A percentile compares a stretch with the other conserved stretches of the same genome.
Evolutionary conservation across 1,284 basidiomycete genomes (phyloP).

Genomic region (Ganoderma leucocontextum): DNA sequence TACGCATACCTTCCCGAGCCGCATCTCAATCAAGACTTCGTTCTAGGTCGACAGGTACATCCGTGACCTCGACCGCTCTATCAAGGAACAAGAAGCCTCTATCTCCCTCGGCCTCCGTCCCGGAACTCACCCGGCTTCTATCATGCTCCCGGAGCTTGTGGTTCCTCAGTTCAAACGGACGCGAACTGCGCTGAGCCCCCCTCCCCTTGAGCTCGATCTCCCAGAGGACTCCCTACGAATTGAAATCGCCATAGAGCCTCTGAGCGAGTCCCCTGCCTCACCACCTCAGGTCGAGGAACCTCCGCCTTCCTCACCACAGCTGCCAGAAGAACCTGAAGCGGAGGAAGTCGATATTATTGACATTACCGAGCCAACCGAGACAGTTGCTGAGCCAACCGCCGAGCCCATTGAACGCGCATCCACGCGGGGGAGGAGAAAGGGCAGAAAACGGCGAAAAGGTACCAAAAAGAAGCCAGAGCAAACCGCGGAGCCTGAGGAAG

Average conservation of each 20-base stretch:
- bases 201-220: constrained; percentile 35
- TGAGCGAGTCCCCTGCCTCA: not conserved
- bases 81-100: constrained; percentile 73
- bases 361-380: constrained; percentile 13
- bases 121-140: constrained; percentile 60
- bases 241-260: constrained; percentile 2
- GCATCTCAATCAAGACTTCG: constrained; percentile 4
- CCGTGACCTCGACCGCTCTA: constrained; percentile 75
- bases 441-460: constrained; percentile 26
- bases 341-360: constrained; percentile 20
- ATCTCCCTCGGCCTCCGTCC: constrained; percentile 62
- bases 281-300: not conserved
- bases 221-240: constrained; percentile 1
- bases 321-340: not conserved
- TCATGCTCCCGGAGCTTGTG: constrained; percentile 66
- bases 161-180: constrained; percentile 59
- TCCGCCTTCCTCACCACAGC: not conserved
- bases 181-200: constrained; percentile 50
- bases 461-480: constrained; percentile 1
- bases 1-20: constrained; percentile 8
- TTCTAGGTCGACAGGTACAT: constrained; percentile 72
- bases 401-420: constrained; percentile 12
- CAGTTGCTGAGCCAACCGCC: constrained; percentile 1
- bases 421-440: constrained; percentile 22
- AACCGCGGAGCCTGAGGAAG: constrained; percentile 11